Evolutionary conservation across 164 flowering plant genomes (phyloP), one percentile per base, ranked within the genome.

Genomic region (Aristolochia californica): DNA sequence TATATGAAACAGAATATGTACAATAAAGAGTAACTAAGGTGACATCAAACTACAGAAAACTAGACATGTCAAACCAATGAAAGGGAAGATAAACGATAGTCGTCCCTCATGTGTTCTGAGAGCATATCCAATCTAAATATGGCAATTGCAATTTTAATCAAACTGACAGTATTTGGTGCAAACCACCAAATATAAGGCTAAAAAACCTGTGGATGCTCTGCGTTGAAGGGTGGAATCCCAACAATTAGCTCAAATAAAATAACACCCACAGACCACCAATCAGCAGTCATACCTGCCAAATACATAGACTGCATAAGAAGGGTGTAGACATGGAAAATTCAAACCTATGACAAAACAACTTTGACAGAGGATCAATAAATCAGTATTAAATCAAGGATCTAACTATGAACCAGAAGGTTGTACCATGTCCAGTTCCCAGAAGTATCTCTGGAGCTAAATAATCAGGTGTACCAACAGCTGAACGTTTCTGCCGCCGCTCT

Each of bases 211-310:
- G 99, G 99, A 80, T 87, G 99, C 62, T 87, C 97, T 18, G 99
- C 99, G 66, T 94, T 94, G 73, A 93, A 93, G 53, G 99, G 99
- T 34, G 99, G 99, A 66, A 93, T 87, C 13, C 99, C 99, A 57
- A 93, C 93, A 70, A 93, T 80, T 61, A 93, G 61, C 69, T 93
- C 99, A 75, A 93, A 93, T 44, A 93, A 78, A 64, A 93, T 89
- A 70, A 93, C 83, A 44, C 99, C 99, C 45, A 93, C 96, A 70
- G 99, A 93, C 99, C 99, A 93, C 99, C 99, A 93, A 83, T 93
- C 99, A 7, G 97, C 99, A 67, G 96, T 80, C 48, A 88, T 70
- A n/a, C 85, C 99, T 93, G 81, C 28, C 56, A 44, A 70, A 67
- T 8, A 12, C 40, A 34, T 34, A 34, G 40, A 34, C 7, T 34